Percentiles rank a stretch among this genome's conserved stretches.
phyloP scores from a whole-genome alignment of 495 filamentous ascomycete genomes.

The Hypoxylon intermedium region DNA sequence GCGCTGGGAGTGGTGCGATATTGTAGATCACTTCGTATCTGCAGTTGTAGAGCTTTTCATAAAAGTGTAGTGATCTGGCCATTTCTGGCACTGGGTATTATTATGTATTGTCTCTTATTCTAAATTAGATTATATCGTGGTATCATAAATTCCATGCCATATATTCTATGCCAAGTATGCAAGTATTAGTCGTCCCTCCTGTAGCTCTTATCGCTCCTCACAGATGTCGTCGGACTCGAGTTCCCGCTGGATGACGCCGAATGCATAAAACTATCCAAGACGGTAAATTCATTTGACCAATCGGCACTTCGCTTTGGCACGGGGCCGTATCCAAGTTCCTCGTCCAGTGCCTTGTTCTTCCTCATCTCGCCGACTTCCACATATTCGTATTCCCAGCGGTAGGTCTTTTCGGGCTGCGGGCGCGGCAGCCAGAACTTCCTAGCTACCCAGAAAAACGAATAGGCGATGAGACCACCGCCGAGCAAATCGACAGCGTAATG shows the following conservation, averaged over 20 bases:
- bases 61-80: not conserved
- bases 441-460: conserved; percentile 79
- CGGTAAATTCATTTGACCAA: conserved; percentile 25
- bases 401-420: conserved; percentile 79
- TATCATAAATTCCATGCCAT: conserved; percentile 29
- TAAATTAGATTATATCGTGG: conserved; percentile 36
- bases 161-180: conserved; percentile 7
- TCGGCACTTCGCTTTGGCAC: conserved; percentile 23
- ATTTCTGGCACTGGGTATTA: conserved; percentile 18
- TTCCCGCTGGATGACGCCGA: conserved; percentile 31
- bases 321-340: conserved; percentile 46
- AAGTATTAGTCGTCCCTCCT: conserved; percentile 22
- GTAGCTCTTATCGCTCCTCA: conserved; percentile 28
- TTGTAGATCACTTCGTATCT: conserved; percentile 6
- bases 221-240: conserved; percentile 23
- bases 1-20: conserved; percentile 5
- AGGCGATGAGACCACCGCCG: conserved; percentile 80
- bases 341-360: conserved; percentile 44
- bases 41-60: too few species aligned
- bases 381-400: conserved; percentile 96
- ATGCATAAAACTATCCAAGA: conserved; percentile 34
- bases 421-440: conserved; percentile 81
- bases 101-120: conserved; percentile 26
- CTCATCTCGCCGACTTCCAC: conserved; percentile 71
- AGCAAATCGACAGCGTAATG: conserved; percentile 95